phyloP scores from a whole-genome alignment of 2,329 filamentous ascomycete species.

The Cercospora brassicicola region DNA sequence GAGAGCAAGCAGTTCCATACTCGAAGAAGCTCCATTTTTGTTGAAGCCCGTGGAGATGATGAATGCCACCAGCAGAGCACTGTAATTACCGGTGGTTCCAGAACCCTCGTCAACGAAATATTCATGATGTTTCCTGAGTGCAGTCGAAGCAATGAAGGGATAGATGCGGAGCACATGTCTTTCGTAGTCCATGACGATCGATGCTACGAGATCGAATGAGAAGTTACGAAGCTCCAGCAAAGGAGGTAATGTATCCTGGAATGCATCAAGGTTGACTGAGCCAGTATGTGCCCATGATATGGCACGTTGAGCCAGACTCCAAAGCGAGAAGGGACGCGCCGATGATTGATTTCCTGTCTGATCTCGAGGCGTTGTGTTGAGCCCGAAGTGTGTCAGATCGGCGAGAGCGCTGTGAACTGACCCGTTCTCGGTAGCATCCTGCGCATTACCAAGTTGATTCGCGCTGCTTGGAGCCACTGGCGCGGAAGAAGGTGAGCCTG shows the following conservation, averaged over 20 bases:
- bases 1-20: background rate
- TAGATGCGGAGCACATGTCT: background rate
- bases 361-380: slow-evolving; percentile 4
- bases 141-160: slow-evolving; percentile 3
- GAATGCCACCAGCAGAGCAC: background rate
- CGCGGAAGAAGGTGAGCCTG: background rate
- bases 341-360: background rate
- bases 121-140: background rate
- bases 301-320: background rate
- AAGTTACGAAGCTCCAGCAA: background rate
- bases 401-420: slow-evolving; percentile 3
- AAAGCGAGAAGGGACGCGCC: background rate
- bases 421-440: background rate
- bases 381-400: slow-evolving; percentile 7
- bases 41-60: background rate
- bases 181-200: background rate
- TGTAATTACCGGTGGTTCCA: background rate
- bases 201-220: background rate
- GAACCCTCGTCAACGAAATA: background rate
- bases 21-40: background rate
- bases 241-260: background rate
- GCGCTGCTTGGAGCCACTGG: background rate
- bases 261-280: background rate
- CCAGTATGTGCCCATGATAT: background rate
- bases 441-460: background rate